Evolutionary conservation across 2,329 filamentous ascomycete genomes (phyloP).

Genomic region (Alternaria sp.): DNA sequence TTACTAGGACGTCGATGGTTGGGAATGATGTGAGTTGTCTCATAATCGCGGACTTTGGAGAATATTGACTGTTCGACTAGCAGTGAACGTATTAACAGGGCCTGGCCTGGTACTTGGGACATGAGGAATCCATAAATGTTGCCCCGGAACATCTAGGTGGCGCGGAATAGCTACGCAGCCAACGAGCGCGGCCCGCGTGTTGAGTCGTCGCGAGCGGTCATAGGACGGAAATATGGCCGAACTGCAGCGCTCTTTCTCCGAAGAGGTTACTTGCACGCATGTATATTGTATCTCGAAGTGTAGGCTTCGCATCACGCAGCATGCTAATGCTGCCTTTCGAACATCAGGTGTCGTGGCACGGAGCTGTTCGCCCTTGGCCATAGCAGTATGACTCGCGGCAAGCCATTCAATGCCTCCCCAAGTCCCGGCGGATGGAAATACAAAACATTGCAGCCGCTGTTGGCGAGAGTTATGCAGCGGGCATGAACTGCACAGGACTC

Average conservation of each 20-base stretch:
- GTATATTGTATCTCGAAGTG: background rate
- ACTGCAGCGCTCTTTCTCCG: background rate
- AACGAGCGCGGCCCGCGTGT: background rate
- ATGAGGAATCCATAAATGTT: background rate
- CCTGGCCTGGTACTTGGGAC: background rate
- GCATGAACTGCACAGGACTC: background rate
- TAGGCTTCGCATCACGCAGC: background rate
- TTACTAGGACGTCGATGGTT: constrained; percentile 55
- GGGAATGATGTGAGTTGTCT: background rate
- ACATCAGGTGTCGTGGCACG: background rate
- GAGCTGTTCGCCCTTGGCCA: background rate
- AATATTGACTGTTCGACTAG: background rate
- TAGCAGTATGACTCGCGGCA: background rate
- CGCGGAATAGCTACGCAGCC: background rate
- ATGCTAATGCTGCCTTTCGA: background rate
- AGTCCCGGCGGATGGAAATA: background rate
- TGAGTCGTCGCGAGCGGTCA: background rate
- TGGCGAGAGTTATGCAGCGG: background rate
- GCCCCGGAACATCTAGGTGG: background rate
- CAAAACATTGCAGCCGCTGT: background rate
- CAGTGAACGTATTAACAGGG: background rate
- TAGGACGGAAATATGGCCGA: background rate
- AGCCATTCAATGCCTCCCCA: background rate
- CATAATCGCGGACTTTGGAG: background rate
- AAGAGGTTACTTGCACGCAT: background rate